Percentiles rank a stretch among this genome's conserved stretches.
These are phyloP conservation scores for Aquilaria yunnanensis DNA, from an alignment of 345 rosid species.

Conservation along the genomic window DNA sequence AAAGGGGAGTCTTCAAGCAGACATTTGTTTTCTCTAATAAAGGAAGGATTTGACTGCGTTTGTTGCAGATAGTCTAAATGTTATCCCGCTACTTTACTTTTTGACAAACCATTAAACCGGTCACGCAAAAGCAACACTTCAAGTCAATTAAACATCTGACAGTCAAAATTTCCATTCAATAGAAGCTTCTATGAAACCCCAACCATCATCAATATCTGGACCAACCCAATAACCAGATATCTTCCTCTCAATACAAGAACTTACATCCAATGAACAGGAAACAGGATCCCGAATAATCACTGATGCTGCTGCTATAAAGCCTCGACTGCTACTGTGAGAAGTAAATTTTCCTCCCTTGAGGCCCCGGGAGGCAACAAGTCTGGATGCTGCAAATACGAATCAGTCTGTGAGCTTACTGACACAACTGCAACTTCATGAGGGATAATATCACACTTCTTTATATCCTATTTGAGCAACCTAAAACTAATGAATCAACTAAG, in stretches of 20 bases:
- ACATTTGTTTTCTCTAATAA: background rate
- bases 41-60: conserved; percentile 2
- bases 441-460: no score
- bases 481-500: no score
- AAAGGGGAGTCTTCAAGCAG: no score
- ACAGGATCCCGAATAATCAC: conserved; percentile 20
- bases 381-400: conserved; percentile 25
- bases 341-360: conserved; percentile 12
- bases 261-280: conserved; percentile 25
- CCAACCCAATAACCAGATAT: conserved; percentile 66
- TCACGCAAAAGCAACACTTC: conserved; percentile 6
- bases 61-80: background rate
- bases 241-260: conserved; percentile 26
- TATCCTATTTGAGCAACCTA: no score
- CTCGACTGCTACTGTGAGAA: conserved; percentile 1
- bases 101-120: conserved; percentile 9
- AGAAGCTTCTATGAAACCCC: conserved; percentile 67
- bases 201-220: conserved; percentile 69
- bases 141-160: background rate
- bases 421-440: background rate
- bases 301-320: conserved; percentile 9
- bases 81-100: conserved; percentile 6
- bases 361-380: conserved; percentile 15
- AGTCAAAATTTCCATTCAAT: conserved; percentile 29
- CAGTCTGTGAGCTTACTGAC: background rate